These are phyloP conservation scores for Xylaria castorea DNA, from an alignment of 495 filamentous ascomycete genomes.

Conservation along the genomic window DNA sequence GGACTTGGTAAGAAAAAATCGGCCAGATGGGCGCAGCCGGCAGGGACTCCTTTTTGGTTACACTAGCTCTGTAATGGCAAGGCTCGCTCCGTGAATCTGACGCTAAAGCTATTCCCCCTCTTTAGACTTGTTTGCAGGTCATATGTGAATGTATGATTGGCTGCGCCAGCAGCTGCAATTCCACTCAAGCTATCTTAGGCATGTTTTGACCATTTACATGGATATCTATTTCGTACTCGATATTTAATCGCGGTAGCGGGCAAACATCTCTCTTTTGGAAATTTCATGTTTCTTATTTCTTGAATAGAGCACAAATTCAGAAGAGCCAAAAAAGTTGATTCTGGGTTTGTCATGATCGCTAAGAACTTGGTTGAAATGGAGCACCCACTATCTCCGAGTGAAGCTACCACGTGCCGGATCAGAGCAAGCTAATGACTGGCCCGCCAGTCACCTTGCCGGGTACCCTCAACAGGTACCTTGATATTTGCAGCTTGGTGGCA, in stretches of 20 bases:
- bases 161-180: slow-evolving; percentile 11
- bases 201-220: not conserved
- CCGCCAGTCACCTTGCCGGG: not conserved
- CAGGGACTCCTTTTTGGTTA: not conserved
- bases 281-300: not conserved
- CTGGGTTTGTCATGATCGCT: not conserved
- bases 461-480: not conserved
- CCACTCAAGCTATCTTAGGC: slow-evolving; percentile 1
- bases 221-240: not conserved
- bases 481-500: not conserved
- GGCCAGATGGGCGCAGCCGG: slow-evolving; percentile 33
- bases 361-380: not conserved
- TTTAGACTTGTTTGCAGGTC: not conserved
- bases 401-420: not conserved
- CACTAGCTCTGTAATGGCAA: slow-evolving; percentile 5
- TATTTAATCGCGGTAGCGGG: not conserved
- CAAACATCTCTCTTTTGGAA: not conserved
- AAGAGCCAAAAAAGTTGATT: not conserved
- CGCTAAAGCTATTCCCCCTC: slow-evolving; percentile 17
- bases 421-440: not conserved
- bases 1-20: slow-evolving; percentile 37
- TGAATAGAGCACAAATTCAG: not conserved
- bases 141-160: slow-evolving; percentile 23
- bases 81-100: not conserved
- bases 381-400: not conserved